Conservation (phyloP, 192 early-diverging fungal species). For the Geosiphon pyriformis region DNA sequence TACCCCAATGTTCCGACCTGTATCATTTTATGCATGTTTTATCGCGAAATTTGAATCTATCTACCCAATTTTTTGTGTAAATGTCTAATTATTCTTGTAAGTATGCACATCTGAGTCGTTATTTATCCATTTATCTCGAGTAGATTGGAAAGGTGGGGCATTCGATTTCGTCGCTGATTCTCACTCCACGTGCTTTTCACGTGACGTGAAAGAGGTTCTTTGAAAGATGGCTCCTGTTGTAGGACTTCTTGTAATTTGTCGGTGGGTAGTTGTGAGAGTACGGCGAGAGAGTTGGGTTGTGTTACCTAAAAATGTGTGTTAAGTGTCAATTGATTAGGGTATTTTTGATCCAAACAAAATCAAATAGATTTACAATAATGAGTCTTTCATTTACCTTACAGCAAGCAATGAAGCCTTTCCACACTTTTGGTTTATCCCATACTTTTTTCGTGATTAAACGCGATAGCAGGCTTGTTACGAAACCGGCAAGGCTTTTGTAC, state of each 20-base stretch:
- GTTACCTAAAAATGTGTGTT: conserved; percentile 7
- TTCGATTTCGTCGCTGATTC: neutral
- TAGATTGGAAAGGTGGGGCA: neutral
- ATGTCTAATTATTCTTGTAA: too few species aligned
- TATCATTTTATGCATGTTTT: too few species aligned
- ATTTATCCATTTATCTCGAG: conserved; percentile 7
- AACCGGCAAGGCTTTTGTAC: conserved; percentile 54
- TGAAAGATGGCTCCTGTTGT: conserved; percentile 31
- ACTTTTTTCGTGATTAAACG: conserved; percentile 60
- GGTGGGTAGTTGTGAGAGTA: conserved; percentile 31
- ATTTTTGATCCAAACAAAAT: neutral
- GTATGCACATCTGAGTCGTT: too few species aligned
- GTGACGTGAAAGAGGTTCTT: conserved; percentile 29
- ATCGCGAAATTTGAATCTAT: too few species aligned
- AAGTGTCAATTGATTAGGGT: neutral
- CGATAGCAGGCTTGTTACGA: conserved; percentile 53
- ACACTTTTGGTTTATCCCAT: conserved; percentile 61
- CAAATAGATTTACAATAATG: too few species aligned
- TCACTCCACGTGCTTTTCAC: conserved; percentile 17
- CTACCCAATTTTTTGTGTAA: too few species aligned
- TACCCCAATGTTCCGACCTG: too few species aligned
- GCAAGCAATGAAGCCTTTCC: conserved; percentile 73
- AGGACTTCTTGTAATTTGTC: conserved; percentile 32
- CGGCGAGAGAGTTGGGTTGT: conserved; percentile 28
- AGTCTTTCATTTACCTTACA: conserved; percentile 42